These are phyloP conservation scores for Fusarium equiseti DNA, from an alignment of 2,329 filamentous ascomycete species.

Conservation along the genomic window DNA sequence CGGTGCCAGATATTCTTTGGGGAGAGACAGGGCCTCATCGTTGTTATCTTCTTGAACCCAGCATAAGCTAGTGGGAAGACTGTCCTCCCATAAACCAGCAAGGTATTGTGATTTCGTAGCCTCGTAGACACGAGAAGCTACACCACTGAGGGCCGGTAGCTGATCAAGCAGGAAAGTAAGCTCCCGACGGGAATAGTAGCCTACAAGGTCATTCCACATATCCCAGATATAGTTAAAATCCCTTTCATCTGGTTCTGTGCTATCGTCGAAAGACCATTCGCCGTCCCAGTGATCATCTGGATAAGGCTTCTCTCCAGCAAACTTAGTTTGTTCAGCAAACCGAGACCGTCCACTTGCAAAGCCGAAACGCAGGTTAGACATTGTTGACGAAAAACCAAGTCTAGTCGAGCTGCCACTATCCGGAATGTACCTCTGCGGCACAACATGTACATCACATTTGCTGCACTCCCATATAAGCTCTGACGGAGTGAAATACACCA, in stretches of 20 bases:
- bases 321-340: too few relatives aligned
- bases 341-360: neutral
- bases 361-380: neutral
- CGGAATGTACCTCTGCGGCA: neutral
- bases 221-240: neutral
- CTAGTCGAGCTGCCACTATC: neutral
- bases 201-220: neutral
- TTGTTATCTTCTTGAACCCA: neutral
- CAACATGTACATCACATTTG: neutral
- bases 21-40: neutral
- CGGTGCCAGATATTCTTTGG: neutral
- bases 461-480: neutral
- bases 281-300: too few relatives aligned
- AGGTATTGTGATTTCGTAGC: neutral
- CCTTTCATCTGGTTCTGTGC: rapidly evolving
- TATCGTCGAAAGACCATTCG: neutral
- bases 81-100: neutral
- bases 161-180: neutral
- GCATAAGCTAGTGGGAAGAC: neutral
- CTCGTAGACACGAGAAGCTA: neutral
- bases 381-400: neutral
- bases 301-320: too few relatives aligned
- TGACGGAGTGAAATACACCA: neutral
- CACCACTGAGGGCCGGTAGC: neutral
- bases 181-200: neutral